Evolutionary conservation across 768 basidiomycete species (phyloP), one percentile per base, ranked within the genome.

Genomic region (Rhizopogon vulgaris): DNA sequence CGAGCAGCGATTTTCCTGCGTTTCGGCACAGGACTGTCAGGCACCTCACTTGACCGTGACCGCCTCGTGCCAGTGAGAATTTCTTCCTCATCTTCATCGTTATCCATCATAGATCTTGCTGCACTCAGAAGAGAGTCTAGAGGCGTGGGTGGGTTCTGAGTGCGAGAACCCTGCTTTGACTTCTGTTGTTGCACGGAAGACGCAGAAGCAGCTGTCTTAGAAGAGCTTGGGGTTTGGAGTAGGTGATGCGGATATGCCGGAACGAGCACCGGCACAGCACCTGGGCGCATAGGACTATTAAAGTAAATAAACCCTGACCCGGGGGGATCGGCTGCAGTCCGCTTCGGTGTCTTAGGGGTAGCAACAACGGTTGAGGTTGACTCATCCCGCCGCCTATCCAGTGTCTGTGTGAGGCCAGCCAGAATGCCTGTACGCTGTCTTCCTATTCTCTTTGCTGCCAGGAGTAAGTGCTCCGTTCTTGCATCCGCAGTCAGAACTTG

Each of bases 401-500:
- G 55, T 18, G 64, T 64, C 5, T 71, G 69, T 17, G 70, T 62
- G 58, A 81, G 63, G 6, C 84, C 83, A 0, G 80, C 75, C 18
- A 83, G 62, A n/a, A 79, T 62, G 4, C 75, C 75, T 0, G 81
- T 78, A 7, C 86, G 78, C 49, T 80, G 74, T 30, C 79, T 76
- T 4, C 87, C 87, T 3, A 88, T 73, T 49, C 71, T 82, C n/a
- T 85, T 78, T 8, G 85, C 83, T 3, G 87, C 87, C 11, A 86
- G 69, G 1, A 90, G 72, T 10, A 89, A 68, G 58, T 86, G 86
- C 58, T 90, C 87, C 0, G 77, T 73, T 41, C 84, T 78, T 4
- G 87, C 88, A 55, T 90, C 88, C 2, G 83, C 69, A 55, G 75
- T 63, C 40, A 78, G 52, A 38, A 77, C 63, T 34, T 59, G 60